These are phyloP conservation scores for Agaricus subrufescens DNA, from an alignment of 768 basidiomycete species.

Conservation along the genomic window DNA sequence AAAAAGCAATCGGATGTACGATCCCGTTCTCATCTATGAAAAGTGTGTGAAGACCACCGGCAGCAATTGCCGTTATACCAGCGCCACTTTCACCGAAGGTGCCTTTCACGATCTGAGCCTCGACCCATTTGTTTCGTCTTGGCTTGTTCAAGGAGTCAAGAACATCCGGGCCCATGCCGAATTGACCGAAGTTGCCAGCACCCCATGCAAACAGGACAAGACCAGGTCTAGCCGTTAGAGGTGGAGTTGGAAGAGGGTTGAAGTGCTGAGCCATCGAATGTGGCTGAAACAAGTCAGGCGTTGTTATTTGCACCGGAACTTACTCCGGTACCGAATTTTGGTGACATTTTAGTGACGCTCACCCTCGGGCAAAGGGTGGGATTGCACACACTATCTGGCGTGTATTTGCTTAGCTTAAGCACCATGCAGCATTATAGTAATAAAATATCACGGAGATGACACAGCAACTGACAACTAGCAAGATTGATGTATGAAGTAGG, in stretches of 20 bases:
- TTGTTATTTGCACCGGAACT: too few species aligned
- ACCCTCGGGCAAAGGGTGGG: too few species aligned
- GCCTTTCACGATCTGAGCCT: constrained; percentile 68
- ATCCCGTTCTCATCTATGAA: constrained; percentile 87
- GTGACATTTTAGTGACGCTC: too few species aligned
- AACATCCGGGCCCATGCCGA: constrained; percentile 79
- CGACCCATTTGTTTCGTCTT: constrained; percentile 71
- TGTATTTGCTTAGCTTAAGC: too few species aligned
- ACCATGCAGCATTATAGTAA: background rate
- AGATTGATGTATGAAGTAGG: constrained; percentile 2
- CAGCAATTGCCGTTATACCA: constrained; percentile 75
- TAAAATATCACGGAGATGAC: constrained; percentile 4
- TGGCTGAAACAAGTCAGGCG: too few species aligned
- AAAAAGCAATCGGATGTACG: constrained; percentile 43
- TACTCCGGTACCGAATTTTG: too few species aligned
- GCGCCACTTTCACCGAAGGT: constrained; percentile 65
- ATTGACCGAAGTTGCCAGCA: constrained; percentile 91
- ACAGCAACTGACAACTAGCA: constrained; percentile 9
- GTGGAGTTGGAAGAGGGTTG: constrained; percentile 60
- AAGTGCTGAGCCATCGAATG: constrained; percentile 26
- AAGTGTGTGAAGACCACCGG: constrained; percentile 87
- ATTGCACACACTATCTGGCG: too few species aligned
- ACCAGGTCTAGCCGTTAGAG: constrained; percentile 55
- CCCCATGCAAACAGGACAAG: constrained; percentile 85
- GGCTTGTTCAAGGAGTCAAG: constrained; percentile 75